Conservation (phyloP, 2,329 filamentous ascomycete species). For the Bipolaris gigantea region DNA sequence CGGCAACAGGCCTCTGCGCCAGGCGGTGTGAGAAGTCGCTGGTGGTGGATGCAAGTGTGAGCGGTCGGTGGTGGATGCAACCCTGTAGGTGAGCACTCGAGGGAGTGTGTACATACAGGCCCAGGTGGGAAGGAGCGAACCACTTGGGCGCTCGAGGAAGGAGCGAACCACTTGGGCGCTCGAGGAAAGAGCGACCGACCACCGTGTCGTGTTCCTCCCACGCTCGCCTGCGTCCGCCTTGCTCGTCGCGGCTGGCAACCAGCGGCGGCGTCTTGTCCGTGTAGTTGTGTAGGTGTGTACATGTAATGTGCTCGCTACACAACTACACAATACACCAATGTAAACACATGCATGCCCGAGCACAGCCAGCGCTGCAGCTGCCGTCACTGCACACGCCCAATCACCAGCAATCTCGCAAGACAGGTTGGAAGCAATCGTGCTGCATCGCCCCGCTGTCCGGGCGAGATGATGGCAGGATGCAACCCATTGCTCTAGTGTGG, state of each 20-base stretch:
- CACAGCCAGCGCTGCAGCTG: constrained; percentile 59
- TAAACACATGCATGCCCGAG: constrained; percentile 53
- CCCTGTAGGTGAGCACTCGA: neutral
- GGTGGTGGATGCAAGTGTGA: too few relatives aligned
- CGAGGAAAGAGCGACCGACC: neutral
- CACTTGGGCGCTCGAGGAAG: neutral
- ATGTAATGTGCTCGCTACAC: too few relatives aligned
- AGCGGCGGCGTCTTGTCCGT: too few relatives aligned
- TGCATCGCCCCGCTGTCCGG: neutral
- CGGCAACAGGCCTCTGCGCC: neutral
- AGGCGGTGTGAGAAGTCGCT: neutral
- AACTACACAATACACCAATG: too few relatives aligned
- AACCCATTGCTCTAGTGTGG: neutral
- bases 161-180: neutral
- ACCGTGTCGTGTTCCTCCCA: too few relatives aligned
- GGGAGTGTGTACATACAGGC: neutral
- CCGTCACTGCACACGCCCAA: neutral
- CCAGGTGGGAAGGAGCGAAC: neutral
- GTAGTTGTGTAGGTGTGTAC: too few relatives aligned
- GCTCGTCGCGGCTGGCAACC: too few relatives aligned
- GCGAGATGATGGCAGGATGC: neutral
- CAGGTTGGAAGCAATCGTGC: neutral
- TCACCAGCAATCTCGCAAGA: constrained; percentile 11
- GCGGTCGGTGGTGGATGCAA: neutral
- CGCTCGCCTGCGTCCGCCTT: too few relatives aligned